A percentile compares a stretch with the other conserved stretches of the same genome.
Conservation (phyloP, 805 yeast species). For the Candida odintsovae region DNA sequence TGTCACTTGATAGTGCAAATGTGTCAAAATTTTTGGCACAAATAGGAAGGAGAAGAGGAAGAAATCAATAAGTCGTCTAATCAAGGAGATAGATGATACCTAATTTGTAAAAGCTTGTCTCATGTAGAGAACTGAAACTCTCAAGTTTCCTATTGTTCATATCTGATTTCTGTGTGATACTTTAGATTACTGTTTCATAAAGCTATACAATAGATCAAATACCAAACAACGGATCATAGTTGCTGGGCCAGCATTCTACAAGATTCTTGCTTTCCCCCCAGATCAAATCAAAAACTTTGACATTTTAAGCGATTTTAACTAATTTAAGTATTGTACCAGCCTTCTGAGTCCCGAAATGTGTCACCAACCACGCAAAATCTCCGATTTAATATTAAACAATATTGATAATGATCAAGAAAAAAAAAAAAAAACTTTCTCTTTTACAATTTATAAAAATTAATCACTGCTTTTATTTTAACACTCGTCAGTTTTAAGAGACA, state of each 20-base stretch:
- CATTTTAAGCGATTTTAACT: neutral
- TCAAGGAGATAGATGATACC: too few relatives aligned
- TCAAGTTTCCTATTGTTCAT: too few relatives aligned
- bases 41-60: too few relatives aligned
- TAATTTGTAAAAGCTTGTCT: too few relatives aligned
- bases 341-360: neutral
- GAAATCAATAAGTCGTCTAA: too few relatives aligned
- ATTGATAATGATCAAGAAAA: neutral
- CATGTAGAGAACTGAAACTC: too few relatives aligned
- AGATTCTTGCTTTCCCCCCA: neutral
- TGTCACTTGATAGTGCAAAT: too few relatives aligned
- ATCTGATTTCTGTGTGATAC: too few relatives aligned
- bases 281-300: neutral
- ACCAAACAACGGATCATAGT: neutral
- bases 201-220: too few relatives aligned
- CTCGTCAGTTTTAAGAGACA: constrained; percentile 3
- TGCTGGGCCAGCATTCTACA: neutral
- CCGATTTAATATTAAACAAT: neutral
- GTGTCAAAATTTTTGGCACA: too few relatives aligned
- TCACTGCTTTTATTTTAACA: neutral
- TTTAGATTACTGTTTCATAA: too few relatives aligned
- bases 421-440: too few relatives aligned
- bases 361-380: neutral
- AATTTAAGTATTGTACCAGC: neutral
- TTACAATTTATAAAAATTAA: neutral